Evolutionary conservation across 31 red algal genomes (phyloP).

Genomic region (Bonnemaisonia californica): DNA sequence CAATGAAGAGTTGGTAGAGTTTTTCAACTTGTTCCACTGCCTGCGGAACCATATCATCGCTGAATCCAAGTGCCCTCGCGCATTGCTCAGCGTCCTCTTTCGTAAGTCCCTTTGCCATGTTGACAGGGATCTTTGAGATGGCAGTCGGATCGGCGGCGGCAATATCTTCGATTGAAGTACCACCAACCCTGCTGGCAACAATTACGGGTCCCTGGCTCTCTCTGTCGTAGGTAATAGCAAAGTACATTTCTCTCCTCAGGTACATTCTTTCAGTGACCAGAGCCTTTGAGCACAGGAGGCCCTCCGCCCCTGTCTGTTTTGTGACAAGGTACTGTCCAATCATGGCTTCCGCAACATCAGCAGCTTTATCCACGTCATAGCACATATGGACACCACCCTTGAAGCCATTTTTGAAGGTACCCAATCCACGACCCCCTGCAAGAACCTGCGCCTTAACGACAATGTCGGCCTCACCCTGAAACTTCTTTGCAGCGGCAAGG

Average conservation of each 20-base stretch:
- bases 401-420: constrained; percentile 91
- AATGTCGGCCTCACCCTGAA: constrained; percentile 54
- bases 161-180: constrained; percentile 98
- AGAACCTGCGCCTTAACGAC: constrained; percentile 98
- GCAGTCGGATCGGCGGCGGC: constrained; percentile 79
- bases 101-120: constrained; percentile 62
- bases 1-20: constrained; percentile 83
- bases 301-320: constrained; percentile 93
- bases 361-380: constrained; percentile 60
- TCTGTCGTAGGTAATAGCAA: constrained; percentile 92
- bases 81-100: constrained; percentile 53
- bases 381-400: constrained; percentile 93
- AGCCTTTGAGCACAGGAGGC: constrained; percentile 73
- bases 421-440: constrained; percentile 93
- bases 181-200: constrained; percentile 74
- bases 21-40: constrained; percentile 68
- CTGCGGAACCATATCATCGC: constrained; percentile 19
- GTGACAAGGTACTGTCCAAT: constrained; percentile 89
- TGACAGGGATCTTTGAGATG: constrained; percentile 81
- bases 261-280: constrained; percentile 84
- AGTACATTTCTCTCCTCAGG: constrained; percentile 92
- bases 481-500: constrained; percentile 34
- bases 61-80: constrained; percentile 65
- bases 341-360: constrained; percentile 83
- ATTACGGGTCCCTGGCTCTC: constrained; percentile 87